A percentile compares a stretch with the other conserved stretches of the same genome.
Conservation (phyloP, 768 basidiomycete species). For the Leucosporidium scottii region DNA sequence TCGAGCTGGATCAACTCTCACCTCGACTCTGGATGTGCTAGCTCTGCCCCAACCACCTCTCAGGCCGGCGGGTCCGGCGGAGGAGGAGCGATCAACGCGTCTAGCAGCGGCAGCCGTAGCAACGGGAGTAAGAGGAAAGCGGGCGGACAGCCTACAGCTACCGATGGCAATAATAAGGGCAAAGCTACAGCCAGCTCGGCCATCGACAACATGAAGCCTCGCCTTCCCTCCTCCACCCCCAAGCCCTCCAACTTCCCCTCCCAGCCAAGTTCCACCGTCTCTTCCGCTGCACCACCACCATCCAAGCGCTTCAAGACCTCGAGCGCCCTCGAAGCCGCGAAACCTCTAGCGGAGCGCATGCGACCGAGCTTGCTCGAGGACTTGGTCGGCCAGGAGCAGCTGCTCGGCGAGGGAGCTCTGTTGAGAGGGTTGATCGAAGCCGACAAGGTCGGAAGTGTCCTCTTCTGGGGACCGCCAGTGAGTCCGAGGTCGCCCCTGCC, state of each 20-base stretch:
- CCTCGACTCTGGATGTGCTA: constrained; percentile 49
- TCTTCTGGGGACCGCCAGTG: constrained; percentile 41
- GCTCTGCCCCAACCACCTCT: constrained; percentile 20
- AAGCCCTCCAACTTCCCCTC: constrained; percentile 14
- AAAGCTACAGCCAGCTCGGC: background rate
- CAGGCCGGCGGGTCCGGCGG: background rate
- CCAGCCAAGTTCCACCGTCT: constrained; percentile 20
- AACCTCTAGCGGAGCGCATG: constrained; percentile 65
- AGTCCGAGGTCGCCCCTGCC: background rate
- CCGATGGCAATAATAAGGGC: constrained; percentile 5
- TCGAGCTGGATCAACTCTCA: constrained; percentile 51
- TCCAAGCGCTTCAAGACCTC: constrained; percentile 30
- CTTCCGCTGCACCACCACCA: background rate
- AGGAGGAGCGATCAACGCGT: background rate
- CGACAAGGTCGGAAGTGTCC: constrained; percentile 49
- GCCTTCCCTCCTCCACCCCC: background rate
- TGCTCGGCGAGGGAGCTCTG: constrained; percentile 55
- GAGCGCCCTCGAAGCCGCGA: constrained; percentile 41
- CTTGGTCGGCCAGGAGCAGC: constrained; percentile 64
- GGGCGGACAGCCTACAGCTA: too few relatives aligned
- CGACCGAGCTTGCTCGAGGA: constrained; percentile 59
- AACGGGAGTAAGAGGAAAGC: too few relatives aligned
- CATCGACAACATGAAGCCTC: background rate
- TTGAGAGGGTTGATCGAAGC: constrained; percentile 52
- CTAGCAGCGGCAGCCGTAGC: background rate